Evolutionary conservation across 805 yeast species (phyloP).

Genomic region (Candida stauntonica): DNA sequence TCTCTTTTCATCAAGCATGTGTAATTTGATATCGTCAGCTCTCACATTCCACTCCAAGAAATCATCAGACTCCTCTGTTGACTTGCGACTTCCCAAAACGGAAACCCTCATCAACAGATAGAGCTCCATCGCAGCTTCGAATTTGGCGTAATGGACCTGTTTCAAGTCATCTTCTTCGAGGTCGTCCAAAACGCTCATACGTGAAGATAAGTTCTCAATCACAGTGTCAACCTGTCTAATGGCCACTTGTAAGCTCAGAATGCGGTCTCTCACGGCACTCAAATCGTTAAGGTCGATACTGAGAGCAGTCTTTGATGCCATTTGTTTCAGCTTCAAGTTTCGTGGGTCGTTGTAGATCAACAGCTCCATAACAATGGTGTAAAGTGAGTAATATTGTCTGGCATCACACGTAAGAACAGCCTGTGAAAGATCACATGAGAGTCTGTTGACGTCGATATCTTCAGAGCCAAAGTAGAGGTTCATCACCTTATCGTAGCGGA

Average conservation of each 20-base stretch:
- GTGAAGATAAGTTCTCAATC: constrained; percentile 43
- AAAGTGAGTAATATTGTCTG: constrained; percentile 63
- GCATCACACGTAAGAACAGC: constrained; percentile 69
- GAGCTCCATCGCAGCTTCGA: constrained; percentile 37
- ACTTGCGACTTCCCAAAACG: constrained; percentile 30
- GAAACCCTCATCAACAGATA: constrained; percentile 43
- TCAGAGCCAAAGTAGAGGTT: constrained; percentile 35
- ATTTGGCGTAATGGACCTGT: constrained; percentile 35
- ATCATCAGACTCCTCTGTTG: constrained; percentile 28
- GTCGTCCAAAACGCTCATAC: constrained; percentile 46
- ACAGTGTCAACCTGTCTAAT: constrained; percentile 38
- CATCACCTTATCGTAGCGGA: constrained; percentile 53
- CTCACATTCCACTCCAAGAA: constrained; percentile 56
- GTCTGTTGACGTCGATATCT: constrained; percentile 35
- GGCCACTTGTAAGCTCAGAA: constrained; percentile 47
- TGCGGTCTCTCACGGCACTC: constrained; percentile 41
- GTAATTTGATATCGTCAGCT: constrained; percentile 69
- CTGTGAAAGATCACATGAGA: constrained; percentile 65
- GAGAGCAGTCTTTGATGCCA: constrained; percentile 60
- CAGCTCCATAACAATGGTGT: constrained; percentile 56
- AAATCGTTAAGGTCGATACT: constrained; percentile 68
- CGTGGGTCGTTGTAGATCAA: constrained; percentile 73
- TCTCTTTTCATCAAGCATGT: constrained; percentile 56
- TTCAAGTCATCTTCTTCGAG: constrained; percentile 41
- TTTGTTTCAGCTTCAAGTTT: constrained; percentile 50